Base-by-base conservation (phyloP, 495 filamentous ascomycete genomes). In the Sordaria brevicollis region DNA sequence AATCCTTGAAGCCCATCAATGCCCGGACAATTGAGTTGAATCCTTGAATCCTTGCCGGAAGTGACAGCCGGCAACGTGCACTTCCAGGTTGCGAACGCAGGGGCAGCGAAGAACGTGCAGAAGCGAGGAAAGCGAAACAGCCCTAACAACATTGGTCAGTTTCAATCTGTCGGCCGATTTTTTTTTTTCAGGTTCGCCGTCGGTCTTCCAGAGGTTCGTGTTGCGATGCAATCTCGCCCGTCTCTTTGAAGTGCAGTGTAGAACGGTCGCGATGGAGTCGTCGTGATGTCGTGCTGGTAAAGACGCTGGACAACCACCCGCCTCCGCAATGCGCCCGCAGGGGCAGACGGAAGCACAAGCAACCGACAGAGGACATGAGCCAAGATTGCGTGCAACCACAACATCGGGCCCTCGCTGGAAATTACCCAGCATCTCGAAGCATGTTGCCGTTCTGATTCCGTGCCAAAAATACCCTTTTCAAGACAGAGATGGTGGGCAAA, bases 91-190 rank as follows among this genome's bases (percentile, higher is more conserved):
- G n/a, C n/a, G 0, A 57, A 38, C 34, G 68, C 67, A 69, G 67
- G 38, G 67, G 68, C 67, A 43, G 13, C 33, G 25, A 62, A 31
- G 49, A 62, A 62, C 25, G 49, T 37, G 70, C 70, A 69, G 67
- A 71, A 71, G 70, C 70, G 70, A 69, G 35, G 19, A 68, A 66
- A 71, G 67, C 70, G 67, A 71, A 71, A 69, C 70, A 71, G 65
- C 13, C 25, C 25, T 62, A 17, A 57, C 25, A 62, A 5, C 25
- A 8, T 31, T 31, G 49, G 49, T 17, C 5, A 31, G 25, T 62
- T 62, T 17, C 49, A 62, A 57, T 29, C n/a, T n/a, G n/a, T n/a
- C 43, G 43, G 11, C 10, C 21, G 43, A 57, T 15, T 62, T 62
- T 2, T 62, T 31, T 57, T 8, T 13, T n/a, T n/a, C n/a, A n/a